Base-by-base conservation (phyloP, 192 early-diverging fungal genomes). In the Coemansia sp. region DNA sequence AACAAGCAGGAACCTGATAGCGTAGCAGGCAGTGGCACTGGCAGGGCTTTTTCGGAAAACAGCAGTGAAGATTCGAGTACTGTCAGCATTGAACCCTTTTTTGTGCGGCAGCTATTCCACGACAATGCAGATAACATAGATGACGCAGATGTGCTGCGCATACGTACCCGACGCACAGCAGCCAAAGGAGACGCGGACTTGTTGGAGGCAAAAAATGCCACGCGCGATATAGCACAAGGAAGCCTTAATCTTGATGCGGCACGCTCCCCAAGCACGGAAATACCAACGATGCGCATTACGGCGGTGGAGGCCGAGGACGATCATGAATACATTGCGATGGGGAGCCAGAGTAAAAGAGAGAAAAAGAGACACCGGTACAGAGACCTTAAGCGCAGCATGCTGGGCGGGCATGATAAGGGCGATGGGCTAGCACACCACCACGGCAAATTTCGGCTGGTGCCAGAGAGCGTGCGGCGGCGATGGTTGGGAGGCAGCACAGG, bases 301-400 rank as follows among this genome's bases (percentile, higher is more conserved):
- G 78, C 78, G 11, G 73, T 81, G 31, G 78, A 75, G 39, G 78
- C 78, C 29, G 78, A 80, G 24, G 71, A 75, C n/a, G 78, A 81
- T 63, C 66, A 81, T 24, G 78, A 72, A 66, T 80, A 75, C 33
- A 72, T 75, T 52, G 54, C 58, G 27, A 72, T 75, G 70, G 63
- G 51, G 4, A 53, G 57, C 57, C 66, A 68, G 6, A 46, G 39
- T 17, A 46, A 46, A 46, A 14, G 39, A 46, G 63, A 32, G 24
- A 81, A 72, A 51, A 81, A 75, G 66, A 75, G 64, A 46, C 72
- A 61, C 46, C 57, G 67, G 4, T 80, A 80, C 54, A 65, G 59
- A 54, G 57, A 64, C 14, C 67, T 75, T 57, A 74, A 62, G n/a
- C 76, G 71, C 36, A 60, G 59, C 21, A 51, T 79, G 66, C 68